Percentiles rank a stretch among this genome's conserved stretches.
phyloP scores from a whole-genome alignment of 1,284 basidiomycete genomes.

The Cystobasidium slooffiae region DNA sequence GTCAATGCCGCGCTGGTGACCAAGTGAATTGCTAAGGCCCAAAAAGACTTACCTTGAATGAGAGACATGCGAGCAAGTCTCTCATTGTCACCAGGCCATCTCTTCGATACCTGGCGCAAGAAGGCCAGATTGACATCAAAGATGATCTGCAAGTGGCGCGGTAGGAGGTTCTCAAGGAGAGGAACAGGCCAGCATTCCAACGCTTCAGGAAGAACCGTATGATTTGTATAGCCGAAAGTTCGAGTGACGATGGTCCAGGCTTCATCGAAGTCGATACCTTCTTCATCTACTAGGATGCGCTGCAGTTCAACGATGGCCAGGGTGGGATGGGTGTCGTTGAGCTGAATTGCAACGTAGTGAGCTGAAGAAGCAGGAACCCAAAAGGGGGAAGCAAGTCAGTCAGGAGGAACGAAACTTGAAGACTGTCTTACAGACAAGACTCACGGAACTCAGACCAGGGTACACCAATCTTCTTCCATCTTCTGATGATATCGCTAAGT shows the following conservation, averaged over 20 bases:
- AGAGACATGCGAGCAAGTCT: slow-evolving; percentile 80
- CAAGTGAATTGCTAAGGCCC: neutral
- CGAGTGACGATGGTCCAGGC: slow-evolving; percentile 86
- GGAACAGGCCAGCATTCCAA: slow-evolving; percentile 83
- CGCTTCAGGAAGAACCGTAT: slow-evolving; percentile 67
- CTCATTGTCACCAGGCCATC: slow-evolving; percentile 81
- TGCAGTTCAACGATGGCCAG: slow-evolving; percentile 91
- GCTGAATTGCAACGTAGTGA: slow-evolving; percentile 60
- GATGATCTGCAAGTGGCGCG: slow-evolving; percentile 80
- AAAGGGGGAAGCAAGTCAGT: neutral
- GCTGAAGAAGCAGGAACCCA: neutral
- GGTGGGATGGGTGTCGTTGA: slow-evolving; percentile 93
- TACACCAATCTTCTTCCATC: slow-evolving; percentile 67
- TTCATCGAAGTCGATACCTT: slow-evolving; percentile 76
- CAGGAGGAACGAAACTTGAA: neutral
- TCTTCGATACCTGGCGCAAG: slow-evolving; percentile 74
- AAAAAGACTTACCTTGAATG: slow-evolving; percentile 70
- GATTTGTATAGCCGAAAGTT: slow-evolving; percentile 92
- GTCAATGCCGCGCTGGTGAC: slow-evolving; percentile 20
- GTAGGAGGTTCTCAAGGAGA: slow-evolving; percentile 77
- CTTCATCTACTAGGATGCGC: slow-evolving; percentile 81
- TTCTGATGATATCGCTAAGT: slow-evolving; percentile 76
- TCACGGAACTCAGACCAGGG: slow-evolving; percentile 77
- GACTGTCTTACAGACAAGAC: slow-evolving; percentile 50
- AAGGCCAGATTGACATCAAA: slow-evolving; percentile 65